Percentiles rank a stretch among this genome's conserved stretches.
Conservation (phyloP, 441 rosid genomes). For the Pelargonium fulgidum region DNA sequence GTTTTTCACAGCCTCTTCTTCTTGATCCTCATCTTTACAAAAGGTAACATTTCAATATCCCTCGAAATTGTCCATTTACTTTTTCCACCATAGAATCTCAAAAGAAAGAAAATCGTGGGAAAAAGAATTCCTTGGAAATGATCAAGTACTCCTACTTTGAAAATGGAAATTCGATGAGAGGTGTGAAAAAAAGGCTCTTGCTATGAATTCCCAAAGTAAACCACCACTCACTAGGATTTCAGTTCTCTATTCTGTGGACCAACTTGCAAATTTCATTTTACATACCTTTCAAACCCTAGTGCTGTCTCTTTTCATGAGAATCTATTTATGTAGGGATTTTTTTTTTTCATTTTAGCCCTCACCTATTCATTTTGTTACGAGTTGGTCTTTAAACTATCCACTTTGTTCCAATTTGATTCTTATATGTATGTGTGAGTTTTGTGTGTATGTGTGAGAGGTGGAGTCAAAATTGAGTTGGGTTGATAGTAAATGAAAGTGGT, state of each 20-base stretch:
- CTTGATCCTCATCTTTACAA: constrained; percentile 27
- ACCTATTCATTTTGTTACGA: too few species aligned
- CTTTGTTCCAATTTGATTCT: too few species aligned
- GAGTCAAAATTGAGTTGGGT: too few species aligned
- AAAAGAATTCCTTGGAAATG: constrained; percentile 39
- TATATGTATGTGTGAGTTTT: too few species aligned
- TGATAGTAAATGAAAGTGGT: too few species aligned
- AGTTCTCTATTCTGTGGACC: not conserved
- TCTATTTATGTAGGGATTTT: too few species aligned
- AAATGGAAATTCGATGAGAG: not conserved
- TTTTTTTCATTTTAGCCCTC: too few species aligned
- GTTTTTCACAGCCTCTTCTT: constrained; percentile 20
- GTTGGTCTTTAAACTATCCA: too few species aligned
- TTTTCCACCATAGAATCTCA: constrained; percentile 21
- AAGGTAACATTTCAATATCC: constrained; percentile 25
- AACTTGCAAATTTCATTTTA: too few species aligned
- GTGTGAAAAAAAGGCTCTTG: not conserved
- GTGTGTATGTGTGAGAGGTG: too few species aligned
- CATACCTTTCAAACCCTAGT: too few species aligned
- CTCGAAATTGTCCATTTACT: constrained; percentile 18
- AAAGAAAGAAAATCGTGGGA: constrained; percentile 20
- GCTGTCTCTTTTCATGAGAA: too few species aligned
- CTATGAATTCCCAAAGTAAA: not conserved
- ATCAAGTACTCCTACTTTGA: constrained; percentile 13
- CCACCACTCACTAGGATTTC: not conserved